Evolutionary conservation across 2,329 filamentous ascomycete species (phyloP).

Genomic region (Apiospora kogelbergensis): DNA sequence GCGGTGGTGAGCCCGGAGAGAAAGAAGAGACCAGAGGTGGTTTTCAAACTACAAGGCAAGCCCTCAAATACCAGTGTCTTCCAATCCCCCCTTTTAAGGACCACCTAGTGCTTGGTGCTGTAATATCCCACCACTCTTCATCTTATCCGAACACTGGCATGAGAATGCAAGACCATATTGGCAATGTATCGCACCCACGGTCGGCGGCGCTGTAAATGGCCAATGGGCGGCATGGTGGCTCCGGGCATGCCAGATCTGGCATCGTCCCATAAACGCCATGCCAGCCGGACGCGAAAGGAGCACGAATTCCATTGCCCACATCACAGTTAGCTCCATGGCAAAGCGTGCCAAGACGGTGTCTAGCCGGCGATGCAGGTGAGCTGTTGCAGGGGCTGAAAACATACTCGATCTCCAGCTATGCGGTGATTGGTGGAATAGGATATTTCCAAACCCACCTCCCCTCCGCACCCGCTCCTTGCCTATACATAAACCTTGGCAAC

Average conservation of each 20-base stretch:
- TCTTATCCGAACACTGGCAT: not conserved
- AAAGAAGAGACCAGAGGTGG: too few relatives aligned
- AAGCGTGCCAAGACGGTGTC: not conserved
- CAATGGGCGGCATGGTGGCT: not conserved
- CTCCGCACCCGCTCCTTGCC: too few relatives aligned
- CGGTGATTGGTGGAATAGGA: not conserved
- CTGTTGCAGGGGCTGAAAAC: not conserved
- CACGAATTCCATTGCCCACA: too few relatives aligned
- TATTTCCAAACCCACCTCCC: not conserved
- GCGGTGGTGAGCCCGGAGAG: not conserved
- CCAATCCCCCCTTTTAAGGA: not conserved
- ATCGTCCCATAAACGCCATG: not conserved
- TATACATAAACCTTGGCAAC: not conserved
- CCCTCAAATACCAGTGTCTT: not conserved
- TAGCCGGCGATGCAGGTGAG: not conserved
- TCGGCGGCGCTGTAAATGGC: not conserved
- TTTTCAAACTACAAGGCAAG: not conserved
- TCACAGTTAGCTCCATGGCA: not conserved
- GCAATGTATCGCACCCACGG: not conserved
- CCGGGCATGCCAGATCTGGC: not conserved
- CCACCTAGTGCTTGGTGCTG: not conserved
- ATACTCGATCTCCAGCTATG: not conserved
- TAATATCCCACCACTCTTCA: not conserved
- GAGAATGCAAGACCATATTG: not conserved
- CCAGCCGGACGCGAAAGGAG: not conserved